phyloP scores from a whole-genome alignment of 2,329 filamentous ascomycete species.

The Talaromyces albobiverticillius region DNA sequence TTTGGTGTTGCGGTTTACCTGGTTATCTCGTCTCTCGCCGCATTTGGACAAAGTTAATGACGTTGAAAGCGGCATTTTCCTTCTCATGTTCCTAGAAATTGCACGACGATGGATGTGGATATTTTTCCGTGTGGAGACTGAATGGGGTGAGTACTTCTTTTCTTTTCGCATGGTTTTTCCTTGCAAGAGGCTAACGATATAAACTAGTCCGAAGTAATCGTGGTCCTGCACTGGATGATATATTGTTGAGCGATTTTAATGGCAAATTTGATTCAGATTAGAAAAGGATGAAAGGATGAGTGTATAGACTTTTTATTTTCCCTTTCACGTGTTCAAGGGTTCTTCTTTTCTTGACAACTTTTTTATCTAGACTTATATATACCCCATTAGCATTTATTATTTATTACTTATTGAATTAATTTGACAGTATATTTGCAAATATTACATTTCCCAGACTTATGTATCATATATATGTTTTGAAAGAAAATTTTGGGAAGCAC shows the following conservation, averaged over 20 bases:
- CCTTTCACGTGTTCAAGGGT: not conserved
- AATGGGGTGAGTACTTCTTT: slow-evolving; percentile 64
- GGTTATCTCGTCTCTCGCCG: slow-evolving; percentile 82
- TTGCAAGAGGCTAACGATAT: too few species aligned
- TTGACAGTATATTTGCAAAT: not conserved
- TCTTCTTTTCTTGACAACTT: not conserved
- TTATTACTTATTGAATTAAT: not conserved
- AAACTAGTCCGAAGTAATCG: slow-evolving; percentile 51
- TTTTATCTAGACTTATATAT: not conserved
- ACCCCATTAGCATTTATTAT: not conserved
- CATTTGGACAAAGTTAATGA: slow-evolving; percentile 81
- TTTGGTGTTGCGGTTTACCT: slow-evolving; percentile 79
- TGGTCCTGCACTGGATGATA: slow-evolving; percentile 62
- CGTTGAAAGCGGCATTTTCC: slow-evolving; percentile 82
- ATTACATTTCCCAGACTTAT: slow-evolving; percentile 4
- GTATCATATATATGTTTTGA: not conserved
- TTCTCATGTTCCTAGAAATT: slow-evolving; percentile 84
- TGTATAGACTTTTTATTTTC: slow-evolving; percentile 4
- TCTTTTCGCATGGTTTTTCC: too few species aligned
- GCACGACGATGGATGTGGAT: slow-evolving; percentile 93
- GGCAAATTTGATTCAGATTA: slow-evolving; percentile 64
- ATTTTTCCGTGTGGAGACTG: slow-evolving; percentile 90
- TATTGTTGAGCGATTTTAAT: slow-evolving; percentile 70
- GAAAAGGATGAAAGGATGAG: slow-evolving; percentile 16
- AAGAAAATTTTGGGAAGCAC: not conserved